A percentile compares a stretch with the other conserved stretches of the same genome.
These are phyloP conservation scores for Puccinia coronata DNA, from an alignment of 1,284 basidiomycete genomes.

Conservation along the genomic window DNA sequence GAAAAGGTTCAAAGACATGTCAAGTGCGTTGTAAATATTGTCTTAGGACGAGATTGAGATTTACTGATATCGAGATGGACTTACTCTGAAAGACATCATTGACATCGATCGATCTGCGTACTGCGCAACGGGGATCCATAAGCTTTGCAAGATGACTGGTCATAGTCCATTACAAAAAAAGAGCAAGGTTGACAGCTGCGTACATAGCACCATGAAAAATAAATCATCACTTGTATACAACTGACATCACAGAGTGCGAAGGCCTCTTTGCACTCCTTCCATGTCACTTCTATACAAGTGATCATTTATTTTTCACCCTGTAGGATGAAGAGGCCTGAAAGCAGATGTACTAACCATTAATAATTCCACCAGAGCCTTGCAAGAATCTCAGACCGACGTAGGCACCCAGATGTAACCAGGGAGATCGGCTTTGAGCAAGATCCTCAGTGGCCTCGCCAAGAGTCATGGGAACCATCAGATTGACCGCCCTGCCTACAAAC, in stretches of 20 bases:
- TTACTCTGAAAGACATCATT: constrained; percentile 66
- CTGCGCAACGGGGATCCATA: constrained; percentile 72
- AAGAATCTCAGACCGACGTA: constrained; percentile 60
- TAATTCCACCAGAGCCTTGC: constrained; percentile 60
- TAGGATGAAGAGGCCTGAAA: too few relatives aligned
- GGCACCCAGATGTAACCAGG: constrained; percentile 55
- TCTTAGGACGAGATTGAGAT: constrained; percentile 70
- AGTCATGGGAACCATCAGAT: constrained; percentile 70
- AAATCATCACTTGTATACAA: too few relatives aligned
- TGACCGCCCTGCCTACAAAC: constrained; percentile 73
- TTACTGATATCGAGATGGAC: constrained; percentile 61
- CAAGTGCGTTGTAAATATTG: neutral
- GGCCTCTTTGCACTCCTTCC: too few relatives aligned
- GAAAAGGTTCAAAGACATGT: neutral
- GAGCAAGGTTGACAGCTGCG: neutral
- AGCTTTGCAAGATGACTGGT: constrained; percentile 54
- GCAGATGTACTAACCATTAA: constrained; percentile 51
- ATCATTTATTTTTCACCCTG: too few relatives aligned
- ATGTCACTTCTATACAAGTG: too few relatives aligned
- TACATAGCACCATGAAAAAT: too few relatives aligned
- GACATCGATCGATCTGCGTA: constrained; percentile 66
- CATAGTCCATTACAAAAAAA: constrained; percentile 8
- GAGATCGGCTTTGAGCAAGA: constrained; percentile 55
- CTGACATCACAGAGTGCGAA: too few relatives aligned
- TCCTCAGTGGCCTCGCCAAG: constrained; percentile 69